A percentile compares a stretch with the other conserved stretches of the same genome.
Evolutionary conservation across 129 eudicot genomes (phyloP).

Genomic region (Lonicera japonica): DNA sequence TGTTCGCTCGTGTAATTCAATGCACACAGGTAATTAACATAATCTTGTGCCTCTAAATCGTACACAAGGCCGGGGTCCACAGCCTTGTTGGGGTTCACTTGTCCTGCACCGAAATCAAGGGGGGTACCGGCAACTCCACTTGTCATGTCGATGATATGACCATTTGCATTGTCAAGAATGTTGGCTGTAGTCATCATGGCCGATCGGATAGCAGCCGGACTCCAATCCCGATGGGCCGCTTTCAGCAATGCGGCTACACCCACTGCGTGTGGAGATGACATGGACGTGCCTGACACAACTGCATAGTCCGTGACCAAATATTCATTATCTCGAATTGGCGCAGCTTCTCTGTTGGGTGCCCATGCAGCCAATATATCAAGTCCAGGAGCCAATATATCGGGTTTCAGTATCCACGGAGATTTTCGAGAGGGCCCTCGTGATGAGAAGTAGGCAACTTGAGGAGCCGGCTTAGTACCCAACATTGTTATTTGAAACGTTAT

Average conservation of each 20-base stretch:
- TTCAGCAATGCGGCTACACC: conserved; percentile 45
- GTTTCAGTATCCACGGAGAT: conserved; percentile 42
- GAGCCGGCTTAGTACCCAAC: conserved; percentile 35
- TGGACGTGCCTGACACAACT: conserved; percentile 36
- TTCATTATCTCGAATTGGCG: conserved; percentile 27
- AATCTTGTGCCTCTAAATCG: conserved; percentile 32
- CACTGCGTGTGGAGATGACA: conserved; percentile 41
- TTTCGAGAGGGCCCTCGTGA: conserved; percentile 37
- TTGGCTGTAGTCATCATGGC: conserved; percentile 50
- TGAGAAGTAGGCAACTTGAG: conserved; percentile 38
- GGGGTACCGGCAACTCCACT: conserved; percentile 25
- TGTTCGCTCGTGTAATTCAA: conserved; percentile 32
- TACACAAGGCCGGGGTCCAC: conserved; percentile 48
- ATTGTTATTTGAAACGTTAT: conserved; percentile 29
- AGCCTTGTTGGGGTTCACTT: conserved; percentile 44
- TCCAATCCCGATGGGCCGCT: conserved; percentile 40
- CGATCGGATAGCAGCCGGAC: conserved; percentile 44
- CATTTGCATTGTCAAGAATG: conserved; percentile 21
- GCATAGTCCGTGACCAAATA: conserved; percentile 29
- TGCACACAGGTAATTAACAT: conserved; percentile 37
- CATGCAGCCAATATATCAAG: conserved; percentile 41
- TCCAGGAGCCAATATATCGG: conserved; percentile 43
- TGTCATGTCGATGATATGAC: conserved; percentile 29
- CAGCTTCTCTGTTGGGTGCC: conserved; percentile 34
- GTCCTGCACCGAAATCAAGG: conserved; percentile 40